These are phyloP conservation scores for Cyanodermella asteris DNA, from an alignment of 2,329 filamentous ascomycete genomes.

Conservation along the genomic window DNA sequence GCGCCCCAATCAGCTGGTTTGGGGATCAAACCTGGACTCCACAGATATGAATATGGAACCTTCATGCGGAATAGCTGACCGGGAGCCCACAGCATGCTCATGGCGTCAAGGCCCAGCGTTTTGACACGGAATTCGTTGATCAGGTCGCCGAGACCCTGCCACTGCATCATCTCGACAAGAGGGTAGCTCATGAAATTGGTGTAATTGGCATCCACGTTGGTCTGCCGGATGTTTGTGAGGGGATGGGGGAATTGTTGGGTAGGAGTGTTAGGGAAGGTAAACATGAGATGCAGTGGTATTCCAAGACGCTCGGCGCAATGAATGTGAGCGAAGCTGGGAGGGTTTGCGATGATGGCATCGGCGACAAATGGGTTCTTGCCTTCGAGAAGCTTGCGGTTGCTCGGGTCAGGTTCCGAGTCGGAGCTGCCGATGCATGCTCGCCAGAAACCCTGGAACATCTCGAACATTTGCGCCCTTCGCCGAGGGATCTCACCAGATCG, in stretches of 20 bases:
- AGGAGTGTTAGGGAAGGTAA: conserved; percentile 48
- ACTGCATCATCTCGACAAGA: conserved; percentile 52
- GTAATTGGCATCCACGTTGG: conserved; percentile 49
- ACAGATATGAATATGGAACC: conserved; percentile 55
- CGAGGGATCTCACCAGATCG: conserved; percentile 50
- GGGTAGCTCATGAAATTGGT: conserved; percentile 66
- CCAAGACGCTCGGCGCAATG: conserved; percentile 16
- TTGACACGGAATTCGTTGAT: conserved; percentile 53
- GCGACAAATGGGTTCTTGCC: conserved; percentile 21
- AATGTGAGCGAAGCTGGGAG: conserved; percentile 17
- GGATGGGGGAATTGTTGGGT: conserved; percentile 59
- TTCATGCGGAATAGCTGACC: conserved; percentile 50
- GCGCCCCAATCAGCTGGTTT: conserved; percentile 33
- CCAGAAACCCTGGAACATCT: conserved; percentile 74
- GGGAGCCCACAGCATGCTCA: conserved; percentile 57
- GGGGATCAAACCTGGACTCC: conserved; percentile 27
- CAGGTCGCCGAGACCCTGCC: conserved; percentile 42
- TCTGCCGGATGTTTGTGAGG: conserved; percentile 50
- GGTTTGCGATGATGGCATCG: conserved; percentile 18
- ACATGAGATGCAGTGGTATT: conserved; percentile 16
- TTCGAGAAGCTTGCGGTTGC: conserved; percentile 44
- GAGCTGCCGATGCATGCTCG: conserved; percentile 52
- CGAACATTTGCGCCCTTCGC: conserved; percentile 47
- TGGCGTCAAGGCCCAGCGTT: conserved; percentile 47
- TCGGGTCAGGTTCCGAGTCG: conserved; percentile 41